A percentile compares a stretch with the other conserved stretches of the same genome.
phyloP scores from a whole-genome alignment of 73 alveolate genomes.

The Halteria grandinella region DNA sequence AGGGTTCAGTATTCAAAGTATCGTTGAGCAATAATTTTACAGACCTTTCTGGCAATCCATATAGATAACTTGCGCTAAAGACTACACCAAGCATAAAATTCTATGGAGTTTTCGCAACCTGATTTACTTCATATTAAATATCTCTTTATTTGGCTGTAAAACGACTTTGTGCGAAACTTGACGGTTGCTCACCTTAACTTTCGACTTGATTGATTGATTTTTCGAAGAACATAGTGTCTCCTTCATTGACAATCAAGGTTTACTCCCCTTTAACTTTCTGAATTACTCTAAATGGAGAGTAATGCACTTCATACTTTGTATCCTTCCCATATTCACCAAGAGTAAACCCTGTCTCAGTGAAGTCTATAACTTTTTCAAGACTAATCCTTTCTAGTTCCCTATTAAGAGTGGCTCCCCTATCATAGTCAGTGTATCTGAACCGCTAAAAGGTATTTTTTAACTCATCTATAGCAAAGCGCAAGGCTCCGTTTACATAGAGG shows the following conservation, averaged over 20 bases:
- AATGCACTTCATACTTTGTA: too few relatives aligned
- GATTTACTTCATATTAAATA: not conserved
- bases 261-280: not conserved
- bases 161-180: not conserved
- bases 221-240: slow-evolving; percentile 15
- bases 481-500: too few relatives aligned
- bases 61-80: slow-evolving; percentile 4
- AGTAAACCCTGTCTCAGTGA: too few relatives aligned
- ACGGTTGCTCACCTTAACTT: too few relatives aligned
- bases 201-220: not conserved
- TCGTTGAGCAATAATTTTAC: slow-evolving; percentile 9
- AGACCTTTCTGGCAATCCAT: slow-evolving; percentile 58
- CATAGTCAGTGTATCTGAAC: too few relatives aligned
- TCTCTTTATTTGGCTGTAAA: not conserved
- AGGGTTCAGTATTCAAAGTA: slow-evolving; percentile 58
- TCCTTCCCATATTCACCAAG: too few relatives aligned
- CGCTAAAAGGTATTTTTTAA: too few relatives aligned
- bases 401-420: too few relatives aligned
- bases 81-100: slow-evolving; percentile 1
- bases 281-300: slow-evolving; percentile 32
- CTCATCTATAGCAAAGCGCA: too few relatives aligned
- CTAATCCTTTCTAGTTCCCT: too few relatives aligned
- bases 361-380: too few relatives aligned
- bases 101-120: not conserved
- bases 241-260: slow-evolving; percentile 20